Percentiles rank a stretch among this genome's conserved stretches.
These are phyloP conservation scores for Penicillium sp. DNA, from an alignment of 2,329 filamentous ascomycete genomes.

Conservation along the genomic window DNA sequence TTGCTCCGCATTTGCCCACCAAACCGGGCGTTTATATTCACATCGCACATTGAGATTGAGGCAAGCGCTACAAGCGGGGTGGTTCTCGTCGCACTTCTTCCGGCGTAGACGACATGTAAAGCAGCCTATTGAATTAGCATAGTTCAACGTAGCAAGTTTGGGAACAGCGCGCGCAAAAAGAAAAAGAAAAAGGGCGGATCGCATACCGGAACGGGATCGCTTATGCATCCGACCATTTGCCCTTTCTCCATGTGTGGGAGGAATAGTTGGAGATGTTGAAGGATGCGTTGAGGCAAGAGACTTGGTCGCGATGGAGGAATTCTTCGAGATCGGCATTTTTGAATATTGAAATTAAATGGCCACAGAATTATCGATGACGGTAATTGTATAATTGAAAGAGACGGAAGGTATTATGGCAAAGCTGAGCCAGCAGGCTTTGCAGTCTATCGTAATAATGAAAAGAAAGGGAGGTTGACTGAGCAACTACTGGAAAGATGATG, in stretches of 20 bases:
- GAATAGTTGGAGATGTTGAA: neutral
- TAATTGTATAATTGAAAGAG: neutral
- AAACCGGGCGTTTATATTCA: constrained; percentile 94
- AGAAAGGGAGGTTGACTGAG: constrained; percentile 23
- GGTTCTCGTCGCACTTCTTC: constrained; percentile 70
- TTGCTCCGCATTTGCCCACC: constrained; percentile 94
- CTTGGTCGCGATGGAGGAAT: too few relatives aligned
- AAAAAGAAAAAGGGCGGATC: too few relatives aligned
- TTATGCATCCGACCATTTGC: constrained; percentile 70
- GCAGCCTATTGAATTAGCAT: constrained; percentile 51
- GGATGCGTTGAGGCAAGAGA: too few relatives aligned
- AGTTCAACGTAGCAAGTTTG: neutral
- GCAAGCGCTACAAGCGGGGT: constrained; percentile 64
- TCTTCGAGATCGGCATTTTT: constrained; percentile 5
- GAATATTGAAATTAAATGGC: neutral
- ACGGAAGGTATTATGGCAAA: constrained; percentile 33
- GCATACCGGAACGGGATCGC: constrained; percentile 87
- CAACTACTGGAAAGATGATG: too few relatives aligned
- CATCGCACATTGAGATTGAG: constrained; percentile 76
- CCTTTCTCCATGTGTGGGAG: neutral
- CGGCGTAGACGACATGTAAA: constrained; percentile 66
- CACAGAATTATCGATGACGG: constrained; percentile 1
- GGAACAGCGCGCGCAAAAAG: neutral
- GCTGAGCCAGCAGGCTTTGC: constrained; percentile 44
- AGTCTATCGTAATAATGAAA: constrained; percentile 32